phyloP scores from a whole-genome alignment of 495 filamentous ascomycete genomes.

The Penicillium antarcticum region DNA sequence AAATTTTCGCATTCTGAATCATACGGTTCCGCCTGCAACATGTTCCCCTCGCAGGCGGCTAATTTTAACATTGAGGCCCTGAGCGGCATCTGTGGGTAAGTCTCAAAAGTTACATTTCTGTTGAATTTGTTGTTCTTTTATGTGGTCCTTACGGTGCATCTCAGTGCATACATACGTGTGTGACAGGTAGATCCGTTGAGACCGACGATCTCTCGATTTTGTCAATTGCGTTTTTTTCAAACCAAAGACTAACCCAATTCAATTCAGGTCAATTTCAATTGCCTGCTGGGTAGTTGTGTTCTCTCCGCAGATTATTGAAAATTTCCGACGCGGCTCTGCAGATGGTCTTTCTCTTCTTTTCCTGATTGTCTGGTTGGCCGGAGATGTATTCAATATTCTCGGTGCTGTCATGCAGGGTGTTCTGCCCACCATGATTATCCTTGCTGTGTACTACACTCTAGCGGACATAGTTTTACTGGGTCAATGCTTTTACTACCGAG shows the following conservation, averaged over 20 bases:
- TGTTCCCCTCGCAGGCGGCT: constrained; percentile 67
- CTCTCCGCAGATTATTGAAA: constrained; percentile 94
- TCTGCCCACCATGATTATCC: constrained; percentile 91
- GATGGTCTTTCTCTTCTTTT: constrained; percentile 89
- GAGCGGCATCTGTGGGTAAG: constrained; percentile 83
- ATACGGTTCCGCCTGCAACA: constrained; percentile 28
- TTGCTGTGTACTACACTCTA: constrained; percentile 92
- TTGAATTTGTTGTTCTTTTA: background rate
- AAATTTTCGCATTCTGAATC: background rate
- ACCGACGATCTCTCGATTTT: constrained; percentile 2
- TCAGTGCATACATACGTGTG: background rate
- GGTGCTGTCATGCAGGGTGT: constrained; percentile 92
- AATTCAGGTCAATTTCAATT: constrained; percentile 81
- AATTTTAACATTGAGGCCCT: constrained; percentile 81
- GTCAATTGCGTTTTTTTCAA: background rate
- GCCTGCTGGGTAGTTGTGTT: constrained; percentile 98
- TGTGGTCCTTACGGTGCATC: background rate
- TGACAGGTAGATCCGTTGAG: background rate
- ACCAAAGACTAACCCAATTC: constrained; percentile 1
- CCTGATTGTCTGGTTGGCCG: constrained; percentile 83
- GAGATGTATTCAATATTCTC: constrained; percentile 96
- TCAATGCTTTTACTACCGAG: constrained; percentile 93
- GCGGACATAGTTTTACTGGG: constrained; percentile 83
- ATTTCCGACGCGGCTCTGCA: constrained; percentile 81
- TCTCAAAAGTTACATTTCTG: constrained; percentile 5